Evolutionary conservation across 2,329 filamentous ascomycete species (phyloP), one percentile per base, ranked within the genome.

Genomic region (Exophiala lecanii-corni): DNA sequence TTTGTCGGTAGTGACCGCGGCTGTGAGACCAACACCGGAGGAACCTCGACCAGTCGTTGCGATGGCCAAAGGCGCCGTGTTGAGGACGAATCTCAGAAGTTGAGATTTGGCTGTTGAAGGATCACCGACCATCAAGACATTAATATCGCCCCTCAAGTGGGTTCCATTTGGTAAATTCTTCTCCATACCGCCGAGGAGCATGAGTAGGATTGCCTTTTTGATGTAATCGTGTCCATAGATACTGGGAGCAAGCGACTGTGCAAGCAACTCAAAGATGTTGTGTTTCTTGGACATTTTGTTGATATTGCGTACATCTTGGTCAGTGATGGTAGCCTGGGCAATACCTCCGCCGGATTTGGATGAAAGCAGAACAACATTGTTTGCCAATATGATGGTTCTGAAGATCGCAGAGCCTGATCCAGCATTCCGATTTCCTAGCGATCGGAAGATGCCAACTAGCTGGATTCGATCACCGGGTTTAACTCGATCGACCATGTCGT

Each of bases 81-180:
- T 98, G 53, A 97, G 77, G 9, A 98, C 92, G 59, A 98, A 98
- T 18, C 92, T 86, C 31, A 98, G 76, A 42, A 98, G 77, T 62
- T 98, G 92, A n/a, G 92, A 98, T 65, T 98, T 98, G 47, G 92
- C 92, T 0, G 92, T 98, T 1, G 92, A 98, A 2, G 92, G 92
- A 64, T 98, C 92, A 69, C 92, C 92, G 32, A 98, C 91, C 92
- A 98, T 97, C 38, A 98, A 75, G 55, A 98, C 95, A 64, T 98
- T 98, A 69, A 98, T 97, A 60, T 98, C 92, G 71, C 92, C 92
- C 76, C 92, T 84, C 62, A 98, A 70, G 77, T 98, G 92, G 1
- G 92, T 97, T 45, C 92, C 92, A 57, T 98, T 98, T 51, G 97
- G 92, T 43, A 98, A 68, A 59, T 98, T 98, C 75, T 98, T 98